phyloP scores from a whole-genome alignment of 306 rosid species.

The Citrullus mucosospermus region DNA sequence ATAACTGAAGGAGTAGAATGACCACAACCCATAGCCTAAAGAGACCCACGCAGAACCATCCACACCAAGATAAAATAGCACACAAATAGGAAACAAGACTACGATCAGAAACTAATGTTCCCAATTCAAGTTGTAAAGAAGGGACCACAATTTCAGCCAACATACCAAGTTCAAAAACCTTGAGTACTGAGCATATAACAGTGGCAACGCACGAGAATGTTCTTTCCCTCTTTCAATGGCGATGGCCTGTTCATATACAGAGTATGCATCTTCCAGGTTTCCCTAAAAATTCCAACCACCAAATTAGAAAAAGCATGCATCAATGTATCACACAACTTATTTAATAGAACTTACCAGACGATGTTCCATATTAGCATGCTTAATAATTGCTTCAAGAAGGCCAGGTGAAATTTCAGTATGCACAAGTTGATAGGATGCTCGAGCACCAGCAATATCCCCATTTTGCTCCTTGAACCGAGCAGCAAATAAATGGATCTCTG shows the following conservation, averaged over 20 bases:
- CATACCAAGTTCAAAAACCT: conserved; percentile 83
- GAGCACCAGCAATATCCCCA: conserved; percentile 77
- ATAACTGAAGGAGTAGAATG: too few species aligned
- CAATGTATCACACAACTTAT: conserved; percentile 6
- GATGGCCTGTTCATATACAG: conserved; percentile 80
- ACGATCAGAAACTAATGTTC: background rate
- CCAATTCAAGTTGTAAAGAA: background rate
- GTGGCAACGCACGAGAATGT: conserved; percentile 69
- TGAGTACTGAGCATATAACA: conserved; percentile 81
- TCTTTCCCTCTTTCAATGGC: conserved; percentile 97
- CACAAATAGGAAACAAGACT: too few species aligned
- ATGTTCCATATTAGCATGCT: conserved; percentile 86
- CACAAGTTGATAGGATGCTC: conserved; percentile 85
- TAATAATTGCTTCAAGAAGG: conserved; percentile 91
- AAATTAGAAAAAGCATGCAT: conserved; percentile 4
- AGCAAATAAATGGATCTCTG: conserved; percentile 88
- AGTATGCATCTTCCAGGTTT: conserved; percentile 68
- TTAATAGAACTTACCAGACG: conserved; percentile 55
- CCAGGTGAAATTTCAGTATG: conserved; percentile 91
- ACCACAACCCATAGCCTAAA: too few species aligned
- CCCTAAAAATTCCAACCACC: conserved; percentile 41
- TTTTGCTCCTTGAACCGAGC: conserved; percentile 89
- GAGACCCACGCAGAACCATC: too few species aligned
- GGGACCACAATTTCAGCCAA: background rate
- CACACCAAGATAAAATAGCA: too few species aligned